Base-by-base conservation (phyloP, 2,329 filamentous ascomycete genomes). In the Coniochaeta sp. region DNA sequence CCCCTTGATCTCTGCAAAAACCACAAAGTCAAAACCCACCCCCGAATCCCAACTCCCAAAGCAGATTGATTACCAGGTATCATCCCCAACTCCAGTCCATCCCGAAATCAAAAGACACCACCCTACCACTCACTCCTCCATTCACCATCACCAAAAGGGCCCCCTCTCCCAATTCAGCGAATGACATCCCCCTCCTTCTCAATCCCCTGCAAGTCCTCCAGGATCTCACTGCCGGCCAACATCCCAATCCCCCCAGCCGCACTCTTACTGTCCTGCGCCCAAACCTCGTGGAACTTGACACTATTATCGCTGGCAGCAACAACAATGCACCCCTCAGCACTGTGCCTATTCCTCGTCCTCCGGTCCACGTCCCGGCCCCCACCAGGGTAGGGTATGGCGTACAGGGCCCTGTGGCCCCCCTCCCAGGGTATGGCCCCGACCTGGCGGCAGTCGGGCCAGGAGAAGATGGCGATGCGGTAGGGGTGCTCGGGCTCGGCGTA, bases 241-340 rank as follows among this genome's bases (percentile, higher is more conserved):
- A 90, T 77, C 2, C 89, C 86, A 47, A 77, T 78, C 16, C 80
- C 78, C 11, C 75, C 73, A 24, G 77, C 73, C 22, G 79, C 82
- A 9, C 77, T 75, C 68, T 83, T 87, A 66, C 77, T 79, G 44
- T 81, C 77, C 1, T 84, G 82, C n/a, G 83, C 81, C 95, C 93
- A 98, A 12, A 99, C 86, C 75, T 98, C 93, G 72, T 98, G 92
- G 68, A 98, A 98, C 70, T 95, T 95, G 73, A 98, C 89, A 67
- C 86, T 96, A 70, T 91, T 88, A 74, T 98, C 93, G 69, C 92
- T 96, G 50, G 91, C 89, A 17, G 93, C 93, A 59, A 99, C 89
- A 19, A 97, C 89, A 65, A 99, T 88, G 70, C 92, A 96, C 0
- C 90, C 91, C 67, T 93, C 90, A 64, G 85, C 81, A 6, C 80